These are phyloP conservation scores for Picea glauca DNA, from an alignment of 75 land plant genomes.

Conservation along the genomic window DNA sequence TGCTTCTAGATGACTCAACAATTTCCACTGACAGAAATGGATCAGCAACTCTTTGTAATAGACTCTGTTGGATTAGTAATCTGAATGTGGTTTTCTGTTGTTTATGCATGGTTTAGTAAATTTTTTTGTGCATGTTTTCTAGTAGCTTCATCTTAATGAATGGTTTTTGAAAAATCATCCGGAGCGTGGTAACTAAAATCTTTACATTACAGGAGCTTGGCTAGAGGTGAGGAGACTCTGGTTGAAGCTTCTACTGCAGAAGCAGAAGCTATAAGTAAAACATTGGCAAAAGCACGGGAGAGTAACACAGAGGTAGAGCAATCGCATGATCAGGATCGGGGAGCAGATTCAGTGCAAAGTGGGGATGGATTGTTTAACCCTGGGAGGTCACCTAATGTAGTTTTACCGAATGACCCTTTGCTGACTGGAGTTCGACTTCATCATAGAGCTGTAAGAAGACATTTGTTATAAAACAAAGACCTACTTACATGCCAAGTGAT, in stretches of 20 bases:
- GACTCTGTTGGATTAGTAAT: background rate
- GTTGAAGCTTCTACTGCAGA: constrained; percentile 56
- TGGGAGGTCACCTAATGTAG: background rate
- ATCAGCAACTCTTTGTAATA: background rate
- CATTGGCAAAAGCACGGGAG: constrained; percentile 34
- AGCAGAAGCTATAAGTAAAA: constrained; percentile 49
- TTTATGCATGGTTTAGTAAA: background rate
- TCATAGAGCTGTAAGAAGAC: constrained; percentile 46
- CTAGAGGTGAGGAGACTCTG: constrained; percentile 42
- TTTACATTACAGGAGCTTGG: constrained; percentile 8
- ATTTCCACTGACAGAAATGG: background rate
- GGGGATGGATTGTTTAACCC: constrained; percentile 11
- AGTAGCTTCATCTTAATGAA: too few relatives aligned
- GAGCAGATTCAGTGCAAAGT: constrained; percentile 28
- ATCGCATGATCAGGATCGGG: constrained; percentile 29
- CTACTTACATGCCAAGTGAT: background rate
- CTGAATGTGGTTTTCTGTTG: background rate
- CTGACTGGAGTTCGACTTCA: constrained; percentile 30
- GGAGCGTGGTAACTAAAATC: too few relatives aligned
- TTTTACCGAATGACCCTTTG: constrained; percentile 4
- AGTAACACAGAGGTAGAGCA: constrained; percentile 16
- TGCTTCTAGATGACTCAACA: background rate
- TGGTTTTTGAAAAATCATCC: too few relatives aligned
- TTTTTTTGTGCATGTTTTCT: background rate
- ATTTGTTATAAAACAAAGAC: constrained; percentile 3